Conservation (phyloP, 2,329 filamentous ascomycete genomes). For the Hypoxylon sp. region DNA sequence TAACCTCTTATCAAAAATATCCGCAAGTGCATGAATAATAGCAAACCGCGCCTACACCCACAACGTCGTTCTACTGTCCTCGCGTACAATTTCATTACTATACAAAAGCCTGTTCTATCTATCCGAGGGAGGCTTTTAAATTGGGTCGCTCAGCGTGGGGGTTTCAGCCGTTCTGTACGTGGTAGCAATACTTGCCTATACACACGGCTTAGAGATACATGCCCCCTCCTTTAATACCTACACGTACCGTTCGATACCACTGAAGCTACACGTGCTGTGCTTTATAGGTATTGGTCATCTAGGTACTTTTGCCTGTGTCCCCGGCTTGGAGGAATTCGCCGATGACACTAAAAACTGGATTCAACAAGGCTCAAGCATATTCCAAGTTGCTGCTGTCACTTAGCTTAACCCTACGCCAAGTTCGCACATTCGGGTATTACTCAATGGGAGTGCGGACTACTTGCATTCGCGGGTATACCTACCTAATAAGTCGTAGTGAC, state of each 20-base stretch:
- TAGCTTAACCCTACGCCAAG: neutral
- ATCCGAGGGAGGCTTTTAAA: neutral
- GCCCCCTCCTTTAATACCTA: neutral
- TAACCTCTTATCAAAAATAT: constrained; percentile 1
- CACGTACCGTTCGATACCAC: constrained; percentile 4
- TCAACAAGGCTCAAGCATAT: constrained; percentile 15
- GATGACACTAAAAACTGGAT: constrained; percentile 7
- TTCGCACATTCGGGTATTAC: neutral
- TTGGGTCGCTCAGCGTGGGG: constrained; percentile 25
- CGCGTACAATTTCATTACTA: constrained; percentile 13
- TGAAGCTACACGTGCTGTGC: constrained; percentile 1
- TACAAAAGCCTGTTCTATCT: neutral
- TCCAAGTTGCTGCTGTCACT: neutral
- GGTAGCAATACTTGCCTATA: constrained; percentile 25
- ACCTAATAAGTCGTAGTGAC: constrained; percentile 21
- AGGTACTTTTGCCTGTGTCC: neutral
- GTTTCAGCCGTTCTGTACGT: constrained; percentile 11
- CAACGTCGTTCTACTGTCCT: constrained; percentile 11
- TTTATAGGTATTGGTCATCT: neutral
- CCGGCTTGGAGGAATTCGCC: constrained; percentile 1
- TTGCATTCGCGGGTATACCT: constrained; percentile 20
- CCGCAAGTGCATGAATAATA: constrained; percentile 1
- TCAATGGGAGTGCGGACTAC: neutral
- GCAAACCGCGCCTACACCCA: neutral
- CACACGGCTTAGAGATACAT: neutral